Evolutionary conservation across 306 rosid genomes (phyloP), one percentile per base, ranked within the genome.

Genomic region (Rosa persica): DNA sequence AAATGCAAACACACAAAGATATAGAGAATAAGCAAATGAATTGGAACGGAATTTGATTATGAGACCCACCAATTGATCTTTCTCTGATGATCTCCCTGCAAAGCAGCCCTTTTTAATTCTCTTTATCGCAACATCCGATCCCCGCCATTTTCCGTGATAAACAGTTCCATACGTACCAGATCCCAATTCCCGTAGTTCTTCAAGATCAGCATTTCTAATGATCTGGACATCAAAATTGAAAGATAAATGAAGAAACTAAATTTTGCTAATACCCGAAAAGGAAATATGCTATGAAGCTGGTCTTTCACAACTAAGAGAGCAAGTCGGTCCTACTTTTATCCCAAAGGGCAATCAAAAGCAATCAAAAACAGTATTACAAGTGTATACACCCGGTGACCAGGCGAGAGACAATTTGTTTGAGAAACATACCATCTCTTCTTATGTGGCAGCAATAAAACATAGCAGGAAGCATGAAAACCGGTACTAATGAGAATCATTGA

Each of bases 81-180:
- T 78, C 69, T 54, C 85, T 52, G 78, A 82, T 55, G 85, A 82
- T 77, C 81, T 72, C 61, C 78, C 78, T 43, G 70, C 67, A 72
- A 82, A 82, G 66, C 85, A 82, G 58, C 71, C 72, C 74, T 77
- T 82, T 82, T 82, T 82, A 16, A 77, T 82, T 72, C 75, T 74
- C 75, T 82, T 77, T 34, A 82, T 72, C 22, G 85, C 85, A 77
- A 82, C 85, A 43, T 72, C 81, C 16, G 85, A 19, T 72, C 85
- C 85, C 70, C 81, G 58, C 85, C 85, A 82, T 66, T 72, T 77
- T 66, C 85, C 85, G 15, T 82, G 81, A 72, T 65, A 82, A 9
- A 82, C 85, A 72, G 85, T 82, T 67, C 85, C 85, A 65, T 77
- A 82, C 17, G 85, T 77, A 66, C 85, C 85, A 82, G 85, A 77